phyloP scores from a whole-genome alignment of 441 rosid species.

The Aquilaria agallochum region DNA sequence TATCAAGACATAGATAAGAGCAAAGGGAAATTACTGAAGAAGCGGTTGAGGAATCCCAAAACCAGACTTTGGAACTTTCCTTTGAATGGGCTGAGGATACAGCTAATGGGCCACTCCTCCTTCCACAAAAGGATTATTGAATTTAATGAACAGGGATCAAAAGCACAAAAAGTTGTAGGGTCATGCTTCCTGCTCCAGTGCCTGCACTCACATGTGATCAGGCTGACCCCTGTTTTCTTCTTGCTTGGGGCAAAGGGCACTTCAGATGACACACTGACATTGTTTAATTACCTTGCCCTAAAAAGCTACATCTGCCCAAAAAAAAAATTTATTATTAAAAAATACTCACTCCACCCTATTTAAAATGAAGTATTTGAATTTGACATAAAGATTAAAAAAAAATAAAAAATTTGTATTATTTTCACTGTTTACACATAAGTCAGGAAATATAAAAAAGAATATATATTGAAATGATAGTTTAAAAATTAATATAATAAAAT shows the following conservation, averaged over 20 bases:
- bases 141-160: neutral
- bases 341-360: too few species aligned
- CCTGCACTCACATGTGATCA: constrained; percentile 6
- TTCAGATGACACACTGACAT: neutral
- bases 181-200: constrained; percentile 1
- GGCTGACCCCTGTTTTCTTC: neutral
- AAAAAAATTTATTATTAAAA: too few species aligned
- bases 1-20: neutral
- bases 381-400: too few species aligned
- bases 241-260: constrained; percentile 8
- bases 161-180: neutral
- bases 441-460: too few species aligned
- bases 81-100: constrained; percentile 7
- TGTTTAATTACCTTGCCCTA: too few species aligned
- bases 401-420: too few species aligned
- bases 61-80: constrained; percentile 9
- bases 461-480: too few species aligned
- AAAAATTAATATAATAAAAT: too few species aligned
- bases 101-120: constrained; percentile 5
- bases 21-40: neutral
- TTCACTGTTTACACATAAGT: too few species aligned
- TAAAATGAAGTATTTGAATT: too few species aligned
- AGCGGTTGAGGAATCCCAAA: neutral
- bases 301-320: too few species aligned
- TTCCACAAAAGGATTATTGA: neutral